Evolutionary conservation across 2,329 filamentous ascomycete species (phyloP).

Genomic region (Nemania sp.): DNA sequence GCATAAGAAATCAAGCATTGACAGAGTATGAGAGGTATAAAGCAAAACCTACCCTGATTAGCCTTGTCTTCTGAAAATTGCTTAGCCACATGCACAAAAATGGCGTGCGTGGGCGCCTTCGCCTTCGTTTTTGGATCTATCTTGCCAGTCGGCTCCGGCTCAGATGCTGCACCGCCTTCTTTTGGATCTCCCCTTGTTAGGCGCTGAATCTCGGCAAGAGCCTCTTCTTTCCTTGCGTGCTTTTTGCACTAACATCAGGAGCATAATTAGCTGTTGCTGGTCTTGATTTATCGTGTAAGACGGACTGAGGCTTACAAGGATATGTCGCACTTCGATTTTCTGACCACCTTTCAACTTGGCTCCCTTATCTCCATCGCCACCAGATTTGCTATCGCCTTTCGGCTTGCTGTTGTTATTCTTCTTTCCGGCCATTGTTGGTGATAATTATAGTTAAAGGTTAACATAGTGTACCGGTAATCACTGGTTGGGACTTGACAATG

Average conservation of each 20-base stretch:
- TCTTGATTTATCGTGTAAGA: background rate
- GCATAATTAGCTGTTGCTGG: background rate
- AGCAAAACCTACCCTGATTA: conserved; percentile 54
- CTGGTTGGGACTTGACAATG: no score
- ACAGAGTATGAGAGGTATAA: background rate
- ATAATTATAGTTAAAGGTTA: background rate
- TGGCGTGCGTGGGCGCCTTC: conserved; percentile 44
- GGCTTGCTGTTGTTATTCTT: conserved; percentile 33
- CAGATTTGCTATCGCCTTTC: conserved; percentile 26
- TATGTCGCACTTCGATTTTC: conserved; percentile 28
- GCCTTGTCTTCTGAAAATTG: conserved; percentile 79
- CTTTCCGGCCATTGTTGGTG: conserved; percentile 30
- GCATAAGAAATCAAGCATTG: background rate
- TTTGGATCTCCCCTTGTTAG: conserved; percentile 23
- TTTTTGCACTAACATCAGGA: conserved; percentile 67
- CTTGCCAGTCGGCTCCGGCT: conserved; percentile 41
- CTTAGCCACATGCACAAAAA: conserved; percentile 67
- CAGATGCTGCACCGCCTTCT: conserved; percentile 12
- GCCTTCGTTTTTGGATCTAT: conserved; percentile 49
- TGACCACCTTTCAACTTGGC: conserved; percentile 28
- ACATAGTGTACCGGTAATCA: no score
- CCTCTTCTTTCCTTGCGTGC: conserved; percentile 76
- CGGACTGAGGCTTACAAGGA: conserved; percentile 23
- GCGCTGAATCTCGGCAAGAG: conserved; percentile 62
- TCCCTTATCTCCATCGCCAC: conserved; percentile 24